Base-by-base conservation (phyloP, 202 grass and related monocot species). In the Zizania palustris region DNA sequence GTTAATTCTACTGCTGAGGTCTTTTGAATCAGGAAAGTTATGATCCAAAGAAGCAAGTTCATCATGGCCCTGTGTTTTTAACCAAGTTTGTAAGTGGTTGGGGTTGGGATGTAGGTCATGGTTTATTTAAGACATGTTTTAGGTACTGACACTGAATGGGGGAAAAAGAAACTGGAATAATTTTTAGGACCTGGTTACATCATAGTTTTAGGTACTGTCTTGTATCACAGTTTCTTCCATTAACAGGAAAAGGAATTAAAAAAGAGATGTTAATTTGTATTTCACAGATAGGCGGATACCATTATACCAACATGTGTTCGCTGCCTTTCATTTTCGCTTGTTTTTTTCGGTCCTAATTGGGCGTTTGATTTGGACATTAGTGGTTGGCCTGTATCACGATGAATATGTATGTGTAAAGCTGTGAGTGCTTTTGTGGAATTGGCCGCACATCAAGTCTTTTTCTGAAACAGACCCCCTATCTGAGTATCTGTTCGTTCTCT, bases 321-420 rank as follows among this genome's bases (percentile, higher is more conserved):
- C 28, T 28, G 28, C 28, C 28, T 28, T 28, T 28, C 28, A 28
- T 28, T 28, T 28, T 28, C 28, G 28, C 28, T 28, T 28, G 0
- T 28, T 28, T 28, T 28, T 28, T 28, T 28, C 28, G 28, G 28
- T 28, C 28, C 28, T 2, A 28, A 28, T 1, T 28, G 28, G 76
- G 57, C 38, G 57, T 76, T 75, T 22, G 81, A 84, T 80, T 74
- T 12, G 21, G 71, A 58, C 55, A 43, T 79, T n/a, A 80, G 58
- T 53, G 81, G 81, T 45, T 57, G 40, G 57, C 65, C 42, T 66
- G 54, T 64, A 45, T 21, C 14, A 43, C 10, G 28, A 50, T 68
- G 71, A 42, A 67, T 43, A 40, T 74, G 35, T 78, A 7, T 45
- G 65, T 83, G 46, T 55, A 58, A 75, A 56, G 71, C 68, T 41